A percentile compares a stretch with the other conserved stretches of the same genome.
Evolutionary conservation across 495 filamentous ascomycete species (phyloP).

Genomic region (Trichoderma orchidacearum): DNA sequence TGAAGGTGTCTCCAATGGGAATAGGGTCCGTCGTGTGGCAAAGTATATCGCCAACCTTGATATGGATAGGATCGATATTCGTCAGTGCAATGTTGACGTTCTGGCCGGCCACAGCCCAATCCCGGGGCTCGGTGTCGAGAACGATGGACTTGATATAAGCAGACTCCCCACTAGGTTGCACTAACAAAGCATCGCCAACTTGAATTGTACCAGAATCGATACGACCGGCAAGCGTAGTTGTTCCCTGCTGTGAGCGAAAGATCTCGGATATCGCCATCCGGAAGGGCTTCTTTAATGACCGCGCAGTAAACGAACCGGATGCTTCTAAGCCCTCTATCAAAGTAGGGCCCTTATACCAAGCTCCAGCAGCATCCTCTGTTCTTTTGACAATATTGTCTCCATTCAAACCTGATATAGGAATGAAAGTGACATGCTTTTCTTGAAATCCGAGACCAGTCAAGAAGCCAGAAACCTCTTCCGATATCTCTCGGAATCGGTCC

Average conservation of each 20-base stretch:
- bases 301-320: conserved; percentile 48
- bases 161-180: conserved; percentile 68
- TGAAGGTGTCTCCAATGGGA: conserved; percentile 52
- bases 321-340: conserved; percentile 74
- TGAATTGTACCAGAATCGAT: conserved; percentile 77
- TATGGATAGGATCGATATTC: conserved; percentile 73
- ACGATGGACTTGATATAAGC: conserved; percentile 67
- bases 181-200: conserved; percentile 62
- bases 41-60: conserved; percentile 72
- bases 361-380: conserved; percentile 36
- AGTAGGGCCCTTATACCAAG: conserved; percentile 72
- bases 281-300: conserved; percentile 65
- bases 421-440: conserved; percentile 62
- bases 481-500: conserved; percentile 72
- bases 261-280: conserved; percentile 71
- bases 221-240: conserved; percentile 71
- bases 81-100: conserved; percentile 70
- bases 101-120: conserved; percentile 96
- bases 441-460: conserved; percentile 69
- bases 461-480: conserved; percentile 71
- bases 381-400: conserved; percentile 71
- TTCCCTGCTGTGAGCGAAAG: conserved; percentile 55
- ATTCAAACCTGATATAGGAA: conserved; percentile 77
- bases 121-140: conserved; percentile 51
- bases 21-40: conserved; percentile 59